These are phyloP conservation scores for Capsella rubella DNA, from an alignment of 441 rosid species.

Conservation along the genomic window DNA sequence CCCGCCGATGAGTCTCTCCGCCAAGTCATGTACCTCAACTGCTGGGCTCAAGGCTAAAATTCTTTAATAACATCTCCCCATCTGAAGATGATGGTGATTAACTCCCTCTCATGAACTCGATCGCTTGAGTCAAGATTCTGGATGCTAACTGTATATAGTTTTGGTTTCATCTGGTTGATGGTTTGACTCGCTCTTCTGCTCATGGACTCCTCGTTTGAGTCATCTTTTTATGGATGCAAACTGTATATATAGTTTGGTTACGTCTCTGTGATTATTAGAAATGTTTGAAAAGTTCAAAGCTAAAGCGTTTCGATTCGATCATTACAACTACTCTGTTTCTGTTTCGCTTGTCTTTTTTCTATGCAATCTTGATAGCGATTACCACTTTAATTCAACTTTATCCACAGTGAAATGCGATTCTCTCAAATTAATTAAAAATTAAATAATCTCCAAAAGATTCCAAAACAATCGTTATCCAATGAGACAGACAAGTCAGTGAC, in stretches of 20 bases:
- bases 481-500: constrained; percentile 36
- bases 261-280: constrained; percentile 30
- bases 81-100: constrained; percentile 5
- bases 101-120: not conserved
- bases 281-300: constrained; percentile 19
- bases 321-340: constrained; percentile 27
- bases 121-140: not conserved
- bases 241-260: constrained; percentile 33
- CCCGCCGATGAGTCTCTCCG: constrained; percentile 69
- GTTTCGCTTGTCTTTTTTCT: not conserved
- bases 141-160: not conserved
- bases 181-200: not conserved
- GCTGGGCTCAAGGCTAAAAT: constrained; percentile 81
- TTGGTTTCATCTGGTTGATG: not conserved
- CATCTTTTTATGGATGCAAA: constrained; percentile 19
- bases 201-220: constrained; percentile 9
- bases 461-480: constrained; percentile 29
- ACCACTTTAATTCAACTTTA: constrained; percentile 22
- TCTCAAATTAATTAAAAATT: not conserved
- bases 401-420: constrained; percentile 22
- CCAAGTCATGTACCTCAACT: constrained; percentile 80
- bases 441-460: constrained; percentile 12
- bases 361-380: constrained; percentile 26
- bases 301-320: constrained; percentile 12
- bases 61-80: not conserved